Conservation (phyloP, 1,284 basidiomycete genomes). For the Lentinula novae-zelandiae region DNA sequence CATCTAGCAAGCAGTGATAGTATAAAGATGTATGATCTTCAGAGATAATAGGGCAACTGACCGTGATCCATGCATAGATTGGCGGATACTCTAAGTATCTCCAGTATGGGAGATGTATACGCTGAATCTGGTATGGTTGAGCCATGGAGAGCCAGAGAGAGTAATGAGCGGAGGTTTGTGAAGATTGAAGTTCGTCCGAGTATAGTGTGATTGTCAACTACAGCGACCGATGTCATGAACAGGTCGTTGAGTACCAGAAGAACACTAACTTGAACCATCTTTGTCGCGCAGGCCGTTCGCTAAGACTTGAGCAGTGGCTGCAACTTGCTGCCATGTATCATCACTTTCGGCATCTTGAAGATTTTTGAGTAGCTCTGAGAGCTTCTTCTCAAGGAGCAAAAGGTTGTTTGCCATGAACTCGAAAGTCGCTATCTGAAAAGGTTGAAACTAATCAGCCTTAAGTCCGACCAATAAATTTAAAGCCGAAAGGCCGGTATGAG, state of each 20-base stretch:
- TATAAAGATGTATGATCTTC: neutral
- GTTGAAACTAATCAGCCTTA: neutral
- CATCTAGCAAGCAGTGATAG: conserved; percentile 32
- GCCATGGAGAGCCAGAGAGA: conserved; percentile 50
- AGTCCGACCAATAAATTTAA: neutral
- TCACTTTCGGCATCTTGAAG: conserved; percentile 30
- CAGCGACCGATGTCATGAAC: conserved; percentile 16
- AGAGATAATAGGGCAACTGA: conserved; percentile 24
- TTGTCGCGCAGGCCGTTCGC: conserved; percentile 60
- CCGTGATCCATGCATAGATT: conserved; percentile 82
- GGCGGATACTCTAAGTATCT: conserved; percentile 71
- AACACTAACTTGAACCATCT: conserved; percentile 38
- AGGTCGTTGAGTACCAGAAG: conserved; percentile 10
- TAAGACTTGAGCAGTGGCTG: conserved; percentile 48
- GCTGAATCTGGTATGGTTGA: conserved; percentile 40
- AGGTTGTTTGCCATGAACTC: conserved; percentile 21
- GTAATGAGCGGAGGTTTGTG: conserved; percentile 55
- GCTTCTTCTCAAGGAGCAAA: conserved; percentile 25
- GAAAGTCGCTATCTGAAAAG: neutral
- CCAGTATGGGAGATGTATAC: conserved; percentile 49
- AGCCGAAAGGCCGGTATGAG: neutral
- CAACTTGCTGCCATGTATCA: conserved; percentile 48
- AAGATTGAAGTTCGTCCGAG: conserved; percentile 64
- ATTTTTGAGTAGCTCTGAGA: conserved; percentile 30
- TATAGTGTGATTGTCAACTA: conserved; percentile 68